Percentiles rank a stretch among this genome's conserved stretches.
Conservation (phyloP, 2,329 filamentous ascomycete genomes). For the Lachnellula hyalina region DNA sequence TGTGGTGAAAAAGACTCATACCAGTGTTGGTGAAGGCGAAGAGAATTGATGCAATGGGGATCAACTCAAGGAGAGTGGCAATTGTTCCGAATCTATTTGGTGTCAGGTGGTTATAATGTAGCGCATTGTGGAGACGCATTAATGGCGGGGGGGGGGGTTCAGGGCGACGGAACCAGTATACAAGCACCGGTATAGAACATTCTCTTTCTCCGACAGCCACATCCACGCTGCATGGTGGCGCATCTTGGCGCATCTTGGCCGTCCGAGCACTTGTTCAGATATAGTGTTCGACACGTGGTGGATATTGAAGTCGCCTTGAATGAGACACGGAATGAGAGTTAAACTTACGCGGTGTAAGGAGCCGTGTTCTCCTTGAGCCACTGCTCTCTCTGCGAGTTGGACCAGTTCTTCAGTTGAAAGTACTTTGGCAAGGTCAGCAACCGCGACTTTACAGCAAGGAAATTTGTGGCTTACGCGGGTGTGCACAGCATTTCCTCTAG, state of each 20-base stretch:
- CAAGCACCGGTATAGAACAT: not conserved
- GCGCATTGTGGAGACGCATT: not conserved
- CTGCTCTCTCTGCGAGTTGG: constrained; percentile 53
- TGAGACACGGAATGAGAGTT: not conserved
- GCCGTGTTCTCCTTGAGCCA: constrained; percentile 67
- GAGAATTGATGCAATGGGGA: constrained; percentile 75
- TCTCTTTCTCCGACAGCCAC: not conserved
- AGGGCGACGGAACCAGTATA: not conserved
- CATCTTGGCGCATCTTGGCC: no score
- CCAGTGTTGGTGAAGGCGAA: constrained; percentile 86
- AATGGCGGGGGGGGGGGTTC: no score
- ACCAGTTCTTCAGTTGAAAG: constrained; percentile 88
- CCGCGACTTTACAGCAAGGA: not conserved
- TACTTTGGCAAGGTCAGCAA: constrained; percentile 50
- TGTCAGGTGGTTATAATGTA: not conserved
- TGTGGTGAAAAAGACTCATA: constrained; percentile 30
- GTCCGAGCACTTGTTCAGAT: no score
- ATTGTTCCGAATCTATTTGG: constrained; percentile 63
- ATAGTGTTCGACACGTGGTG: no score
- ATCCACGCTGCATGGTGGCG: no score
- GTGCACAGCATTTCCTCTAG: constrained; percentile 38
- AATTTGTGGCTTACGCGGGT: constrained; percentile 41
- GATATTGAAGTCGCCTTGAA: not conserved
- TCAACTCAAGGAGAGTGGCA: constrained; percentile 75
- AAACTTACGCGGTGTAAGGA: constrained; percentile 72